Percentiles rank a stretch among this genome's conserved stretches.
Evolutionary conservation across 2,329 filamentous ascomycete genomes (phyloP).

Genomic region (Cryphonectria parasitica): DNA sequence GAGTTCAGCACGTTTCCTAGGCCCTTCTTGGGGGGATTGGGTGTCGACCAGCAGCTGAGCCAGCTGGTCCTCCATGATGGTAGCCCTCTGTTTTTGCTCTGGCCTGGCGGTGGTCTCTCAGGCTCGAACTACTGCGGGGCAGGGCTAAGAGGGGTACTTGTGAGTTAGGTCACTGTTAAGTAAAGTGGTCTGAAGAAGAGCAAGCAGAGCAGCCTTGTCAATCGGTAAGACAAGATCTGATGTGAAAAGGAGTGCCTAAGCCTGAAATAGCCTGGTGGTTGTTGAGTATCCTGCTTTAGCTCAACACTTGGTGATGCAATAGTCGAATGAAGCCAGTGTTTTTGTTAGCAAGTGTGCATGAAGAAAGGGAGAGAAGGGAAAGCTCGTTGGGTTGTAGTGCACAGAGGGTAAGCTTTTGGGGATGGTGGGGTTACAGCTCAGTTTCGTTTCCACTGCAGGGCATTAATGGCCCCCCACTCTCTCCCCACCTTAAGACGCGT

Average conservation of each 20-base stretch:
- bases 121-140: slow-evolving; percentile 5
- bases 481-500: neutral
- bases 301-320: slow-evolving; percentile 15
- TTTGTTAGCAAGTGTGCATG: slow-evolving; percentile 14
- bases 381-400: slow-evolving; percentile 5
- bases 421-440: slow-evolving; percentile 19
- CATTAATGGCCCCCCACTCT: no score
- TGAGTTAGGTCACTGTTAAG: neutral
- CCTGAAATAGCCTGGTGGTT: slow-evolving; percentile 13
- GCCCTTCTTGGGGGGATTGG: slow-evolving; percentile 74
- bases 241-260: neutral
- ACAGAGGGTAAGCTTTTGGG: slow-evolving; percentile 19
- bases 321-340: slow-evolving; percentile 9
- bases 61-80: slow-evolving; percentile 87
- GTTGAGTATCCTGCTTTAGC: slow-evolving; percentile 5
- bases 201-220: neutral
- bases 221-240: slow-evolving; percentile 11
- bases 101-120: neutral
- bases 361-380: slow-evolving; percentile 15
- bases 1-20: slow-evolving; percentile 84
- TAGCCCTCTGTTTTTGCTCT: slow-evolving; percentile 20
- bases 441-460: neutral
- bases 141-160: slow-evolving; percentile 4
- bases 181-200: neutral
- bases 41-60: slow-evolving; percentile 86